These are phyloP conservation scores for Golubevia sp. DNA, from an alignment of 1,284 basidiomycete species.

Conservation along the genomic window DNA sequence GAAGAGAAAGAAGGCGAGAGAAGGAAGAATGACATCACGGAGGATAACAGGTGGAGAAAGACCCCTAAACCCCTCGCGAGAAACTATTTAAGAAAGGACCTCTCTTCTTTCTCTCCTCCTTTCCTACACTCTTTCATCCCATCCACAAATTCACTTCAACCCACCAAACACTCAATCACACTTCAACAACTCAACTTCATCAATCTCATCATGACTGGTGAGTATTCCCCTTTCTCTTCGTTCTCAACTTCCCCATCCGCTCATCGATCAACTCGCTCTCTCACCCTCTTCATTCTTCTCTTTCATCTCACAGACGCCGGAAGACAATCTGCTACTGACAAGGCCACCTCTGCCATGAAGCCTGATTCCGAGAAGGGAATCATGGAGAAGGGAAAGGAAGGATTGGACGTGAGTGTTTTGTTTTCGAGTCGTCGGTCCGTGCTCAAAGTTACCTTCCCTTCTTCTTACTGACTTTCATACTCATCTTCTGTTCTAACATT, in stretches of 20 bases:
- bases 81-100: no score
- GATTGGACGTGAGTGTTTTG: conserved; percentile 1
- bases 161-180: no score
- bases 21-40: no score
- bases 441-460: no score
- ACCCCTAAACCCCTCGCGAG: no score
- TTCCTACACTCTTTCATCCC: no score
- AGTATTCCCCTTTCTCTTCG: not conserved
- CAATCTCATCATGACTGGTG: not conserved
- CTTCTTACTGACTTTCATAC: no score
- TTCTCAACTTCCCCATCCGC: not conserved
- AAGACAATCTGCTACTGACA: not conserved
- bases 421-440: no score
- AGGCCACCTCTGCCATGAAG: not conserved
- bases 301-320: not conserved
- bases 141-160: not conserved
- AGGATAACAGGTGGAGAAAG: no score
- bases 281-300: not conserved
- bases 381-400: not conserved
- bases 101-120: no score
- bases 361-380: conserved; percentile 1
- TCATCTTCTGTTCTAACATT: not conserved
- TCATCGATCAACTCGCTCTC: not conserved
- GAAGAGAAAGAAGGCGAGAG: no score
- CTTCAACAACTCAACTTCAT: not conserved